Percentiles rank a stretch among this genome's conserved stretches.
These are phyloP conservation scores for Neophaeococcomyces aloes DNA, from an alignment of 2,329 filamentous ascomycete genomes.

Conservation along the genomic window DNA sequence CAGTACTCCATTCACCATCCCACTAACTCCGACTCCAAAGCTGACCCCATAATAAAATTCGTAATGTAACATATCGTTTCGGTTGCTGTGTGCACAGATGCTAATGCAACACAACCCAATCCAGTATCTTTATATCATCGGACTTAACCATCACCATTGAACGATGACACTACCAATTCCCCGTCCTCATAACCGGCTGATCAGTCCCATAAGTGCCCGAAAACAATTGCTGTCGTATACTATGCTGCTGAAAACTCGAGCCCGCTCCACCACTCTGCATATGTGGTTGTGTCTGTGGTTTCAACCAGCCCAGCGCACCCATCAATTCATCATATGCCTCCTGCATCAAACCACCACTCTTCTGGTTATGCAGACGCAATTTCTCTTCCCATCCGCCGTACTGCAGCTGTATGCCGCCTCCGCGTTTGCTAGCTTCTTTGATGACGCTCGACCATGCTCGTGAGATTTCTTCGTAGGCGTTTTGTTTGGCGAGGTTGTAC, in stretches of 20 bases:
- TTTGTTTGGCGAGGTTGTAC: conserved; percentile 86
- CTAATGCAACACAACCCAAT: too few relatives aligned
- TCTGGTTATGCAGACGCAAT: conserved; percentile 75
- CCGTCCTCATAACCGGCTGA: conserved; percentile 28
- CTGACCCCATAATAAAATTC: too few relatives aligned
- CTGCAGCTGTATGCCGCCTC: conserved; percentile 79
- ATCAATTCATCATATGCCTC: conserved; percentile 69
- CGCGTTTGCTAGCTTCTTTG: conserved; percentile 79
- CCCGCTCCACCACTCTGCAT: conserved; percentile 25
- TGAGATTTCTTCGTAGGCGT: conserved; percentile 90
- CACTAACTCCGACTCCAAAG: too few relatives aligned
- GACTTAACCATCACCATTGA: neutral
- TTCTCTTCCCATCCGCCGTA: conserved; percentile 88
- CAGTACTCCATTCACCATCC: too few relatives aligned
- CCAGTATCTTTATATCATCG: too few relatives aligned
- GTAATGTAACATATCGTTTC: too few relatives aligned
- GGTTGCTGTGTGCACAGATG: too few relatives aligned
- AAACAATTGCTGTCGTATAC: conserved; percentile 46
- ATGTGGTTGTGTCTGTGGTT: conserved; percentile 29
- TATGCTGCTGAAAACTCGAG: conserved; percentile 26
- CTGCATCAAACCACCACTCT: conserved; percentile 70
- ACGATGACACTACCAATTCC: conserved; percentile 14
- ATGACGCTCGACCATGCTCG: conserved; percentile 89
- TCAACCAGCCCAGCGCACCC: conserved; percentile 69
- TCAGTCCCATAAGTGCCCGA: conserved; percentile 47